A percentile compares a stretch with the other conserved stretches of the same genome.
These are phyloP conservation scores for Quercus bicolor DNA, from an alignment of 306 rosid genomes.

Conservation along the genomic window DNA sequence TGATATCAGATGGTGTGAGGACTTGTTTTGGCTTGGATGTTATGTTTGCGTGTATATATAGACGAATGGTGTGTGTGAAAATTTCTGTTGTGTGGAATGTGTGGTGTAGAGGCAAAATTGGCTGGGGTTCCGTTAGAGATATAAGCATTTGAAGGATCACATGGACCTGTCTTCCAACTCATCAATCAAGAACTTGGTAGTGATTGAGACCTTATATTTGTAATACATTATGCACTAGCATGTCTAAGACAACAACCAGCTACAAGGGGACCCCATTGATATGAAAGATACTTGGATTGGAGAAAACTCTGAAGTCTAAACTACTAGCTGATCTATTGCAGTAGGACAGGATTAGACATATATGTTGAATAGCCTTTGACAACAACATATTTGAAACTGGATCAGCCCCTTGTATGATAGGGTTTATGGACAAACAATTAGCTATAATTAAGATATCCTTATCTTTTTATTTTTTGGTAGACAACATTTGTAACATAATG, in stretches of 20 bases:
- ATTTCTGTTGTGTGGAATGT: too few relatives aligned
- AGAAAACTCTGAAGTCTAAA: not conserved
- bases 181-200: not conserved
- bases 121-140: constrained; percentile 5
- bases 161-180: constrained; percentile 13
- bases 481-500: too few relatives aligned
- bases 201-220: constrained; percentile 8
- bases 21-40: constrained; percentile 12
- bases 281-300: not conserved
- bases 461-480: too few relatives aligned
- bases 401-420: too few relatives aligned
- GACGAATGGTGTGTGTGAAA: not conserved
- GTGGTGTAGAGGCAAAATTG: too few relatives aligned
- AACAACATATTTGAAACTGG: too few relatives aligned
- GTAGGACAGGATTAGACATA: too few relatives aligned
- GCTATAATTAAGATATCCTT: too few relatives aligned
- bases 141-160: constrained; percentile 10
- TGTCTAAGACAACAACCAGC: not conserved
- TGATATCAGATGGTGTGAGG: too few relatives aligned
- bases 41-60: not conserved
- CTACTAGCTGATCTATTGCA: too few relatives aligned
- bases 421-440: too few relatives aligned
- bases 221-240: not conserved
- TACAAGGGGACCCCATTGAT: not conserved
- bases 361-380: too few relatives aligned